Evolutionary conservation across 2,329 filamentous ascomycete genomes (phyloP).

Genomic region (Penicillium sp.): DNA sequence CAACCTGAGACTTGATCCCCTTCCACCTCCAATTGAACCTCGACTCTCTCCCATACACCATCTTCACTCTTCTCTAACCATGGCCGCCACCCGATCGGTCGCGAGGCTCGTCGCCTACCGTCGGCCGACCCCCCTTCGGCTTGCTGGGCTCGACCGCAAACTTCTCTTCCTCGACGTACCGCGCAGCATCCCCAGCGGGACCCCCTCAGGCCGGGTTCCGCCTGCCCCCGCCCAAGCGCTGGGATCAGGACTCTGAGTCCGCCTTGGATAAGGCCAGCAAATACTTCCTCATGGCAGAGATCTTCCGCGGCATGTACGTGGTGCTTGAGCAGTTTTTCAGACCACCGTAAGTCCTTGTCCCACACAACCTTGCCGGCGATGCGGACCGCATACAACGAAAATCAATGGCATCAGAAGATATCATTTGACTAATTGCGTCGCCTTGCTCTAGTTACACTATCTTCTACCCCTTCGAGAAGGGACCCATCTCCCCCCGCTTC

Average conservation of each 20-base stretch:
- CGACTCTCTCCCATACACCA: conserved; percentile 20
- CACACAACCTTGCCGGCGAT: conserved; percentile 6
- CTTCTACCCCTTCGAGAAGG: conserved; percentile 98
- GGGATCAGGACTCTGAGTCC: conserved; percentile 76
- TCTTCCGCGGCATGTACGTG: conserved; percentile 97
- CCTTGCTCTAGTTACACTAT: conserved; percentile 78
- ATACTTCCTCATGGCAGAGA: conserved; percentile 94
- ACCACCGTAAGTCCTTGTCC: conserved; percentile 72
- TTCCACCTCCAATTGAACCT: conserved; percentile 24
- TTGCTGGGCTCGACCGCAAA: conserved; percentile 52
- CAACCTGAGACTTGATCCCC: conserved; percentile 24
- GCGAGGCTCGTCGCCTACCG: conserved; percentile 46
- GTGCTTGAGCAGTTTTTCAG: conserved; percentile 97
- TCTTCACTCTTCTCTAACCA: conserved; percentile 26
- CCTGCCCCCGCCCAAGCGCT: conserved; percentile 68
- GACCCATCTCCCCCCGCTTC: conserved; percentile 95
- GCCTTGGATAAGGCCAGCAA: conserved; percentile 81
- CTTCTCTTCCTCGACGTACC: conserved; percentile 64
- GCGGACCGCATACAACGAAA: conserved; percentile 8
- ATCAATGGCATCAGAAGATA: conserved; percentile 1
- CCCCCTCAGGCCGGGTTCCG: conserved; percentile 80
- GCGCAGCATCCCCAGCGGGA: conserved; percentile 66
- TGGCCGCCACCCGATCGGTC: conserved; percentile 48
- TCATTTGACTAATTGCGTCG: conserved; percentile 7
- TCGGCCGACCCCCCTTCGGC: conserved; percentile 35